Conservation (phyloP, 805 yeast genomes). For the Saturnispora hagleri region DNA sequence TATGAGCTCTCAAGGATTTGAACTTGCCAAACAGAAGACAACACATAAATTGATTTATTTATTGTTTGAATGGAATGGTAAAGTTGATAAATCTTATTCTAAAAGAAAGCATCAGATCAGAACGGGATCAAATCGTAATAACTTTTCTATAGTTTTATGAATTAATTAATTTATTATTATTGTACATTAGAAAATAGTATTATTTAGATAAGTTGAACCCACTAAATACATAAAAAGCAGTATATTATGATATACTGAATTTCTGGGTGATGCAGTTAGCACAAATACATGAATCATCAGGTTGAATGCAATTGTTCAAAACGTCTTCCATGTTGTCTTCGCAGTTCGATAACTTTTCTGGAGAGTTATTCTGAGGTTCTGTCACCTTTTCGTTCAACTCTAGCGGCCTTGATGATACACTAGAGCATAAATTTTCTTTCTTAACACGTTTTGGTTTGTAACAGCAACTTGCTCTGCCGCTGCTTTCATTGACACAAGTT, state of each 20-base stretch:
- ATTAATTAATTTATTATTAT: neutral
- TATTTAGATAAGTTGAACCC: neutral
- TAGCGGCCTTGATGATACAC: neutral
- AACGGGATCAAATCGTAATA: constrained; percentile 55
- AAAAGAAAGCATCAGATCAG: constrained; percentile 41
- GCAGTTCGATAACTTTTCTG: constrained; percentile 7
- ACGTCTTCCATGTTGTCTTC: constrained; percentile 8
- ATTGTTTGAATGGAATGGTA: constrained; percentile 45
- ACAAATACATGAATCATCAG: constrained; percentile 26
- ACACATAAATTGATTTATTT: constrained; percentile 70
- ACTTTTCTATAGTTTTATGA: constrained; percentile 46
- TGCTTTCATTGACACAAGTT: neutral
- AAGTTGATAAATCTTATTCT: constrained; percentile 9
- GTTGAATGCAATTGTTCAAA: constrained; percentile 25
- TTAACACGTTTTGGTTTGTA: neutral
- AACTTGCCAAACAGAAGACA: constrained; percentile 36
- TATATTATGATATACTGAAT: constrained; percentile 1
- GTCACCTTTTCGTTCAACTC: neutral
- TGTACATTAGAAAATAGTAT: neutral
- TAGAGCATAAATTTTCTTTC: neutral
- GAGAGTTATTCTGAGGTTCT: neutral
- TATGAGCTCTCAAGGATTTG: constrained; percentile 55
- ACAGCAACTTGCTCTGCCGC: neutral
- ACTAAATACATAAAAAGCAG: neutral
- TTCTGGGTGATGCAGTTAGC: constrained; percentile 28